Evolutionary conservation across 2,329 filamentous ascomycete genomes (phyloP), one percentile per base, ranked within the genome.

Genomic region (Neonectria ditissima): DNA sequence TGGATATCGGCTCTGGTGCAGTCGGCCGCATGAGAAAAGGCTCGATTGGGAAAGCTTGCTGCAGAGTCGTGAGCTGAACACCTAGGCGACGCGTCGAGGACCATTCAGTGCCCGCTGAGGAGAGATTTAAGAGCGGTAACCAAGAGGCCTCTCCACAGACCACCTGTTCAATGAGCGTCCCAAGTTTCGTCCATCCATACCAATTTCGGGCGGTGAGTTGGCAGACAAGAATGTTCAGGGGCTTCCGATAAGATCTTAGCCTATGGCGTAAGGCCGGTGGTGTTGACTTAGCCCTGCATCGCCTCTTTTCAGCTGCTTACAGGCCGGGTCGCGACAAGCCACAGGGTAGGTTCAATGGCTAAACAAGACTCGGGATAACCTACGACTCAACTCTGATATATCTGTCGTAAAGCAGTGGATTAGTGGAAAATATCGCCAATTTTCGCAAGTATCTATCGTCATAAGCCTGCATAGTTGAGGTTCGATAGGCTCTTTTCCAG

Each of bases 281-380:
- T 11, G 44, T 22, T 16, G 20, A 26, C 54, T 39, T 48, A 56
- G 14, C 28, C 10, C 10, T 7, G 16, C n/a, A 30, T 26, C 9
- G 39, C 39, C 7, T 18, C 34, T 11, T 26, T 39, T 56, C 54
- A 56, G 54, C 54, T 45, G 18, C n/a, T 34, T 20, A n/a, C 34
- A 6, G 34, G 34, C 34, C 47, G 7, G 4, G 4, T 22, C 37
- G 30, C 28, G 16, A 11, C 54, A 56, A 56, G 54, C 30, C 32
- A 48, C 54, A 47, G 30, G 28, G 20, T 48, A 22, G 43, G 54
- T 1, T 34, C 22, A 16, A 11, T 8, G 14, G 11, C 54, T 10
- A 32, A 39, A 56, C 37, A 5, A 6, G 34, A 7, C 34, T 16
- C 3, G 6, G 34, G 14, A 16, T 37, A n/a, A 2, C 7, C 14